Evolutionary conservation across 352 stramenopile genomes (phyloP).

Genomic region (Globisporangium recalcitrans): DNA sequence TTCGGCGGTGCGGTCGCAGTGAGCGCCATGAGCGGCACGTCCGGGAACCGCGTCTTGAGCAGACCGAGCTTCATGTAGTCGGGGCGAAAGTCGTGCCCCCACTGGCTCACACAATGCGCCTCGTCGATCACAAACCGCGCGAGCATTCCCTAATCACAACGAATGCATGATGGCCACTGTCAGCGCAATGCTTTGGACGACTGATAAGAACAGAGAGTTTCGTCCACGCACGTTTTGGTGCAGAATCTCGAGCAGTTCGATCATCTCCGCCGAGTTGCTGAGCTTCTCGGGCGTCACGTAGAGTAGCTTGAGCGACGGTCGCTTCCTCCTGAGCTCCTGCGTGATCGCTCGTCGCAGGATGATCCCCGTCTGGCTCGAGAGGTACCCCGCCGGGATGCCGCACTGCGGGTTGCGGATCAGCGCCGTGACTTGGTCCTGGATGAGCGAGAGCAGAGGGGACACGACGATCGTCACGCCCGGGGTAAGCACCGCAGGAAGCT

Average conservation of each 20-base stretch:
- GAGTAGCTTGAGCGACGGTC: conserved; percentile 80
- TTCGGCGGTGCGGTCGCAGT: conserved; percentile 87
- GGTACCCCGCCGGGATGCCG: conserved; percentile 62
- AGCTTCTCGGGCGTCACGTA: conserved; percentile 97
- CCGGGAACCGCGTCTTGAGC: conserved; percentile 87
- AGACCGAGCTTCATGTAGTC: conserved; percentile 93
- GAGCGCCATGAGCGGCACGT: conserved; percentile 91
- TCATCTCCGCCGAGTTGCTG: conserved; percentile 65
- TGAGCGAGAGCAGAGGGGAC: conserved; percentile 91
- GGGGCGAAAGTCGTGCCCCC: conserved; percentile 86
- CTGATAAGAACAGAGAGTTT: too few species aligned
- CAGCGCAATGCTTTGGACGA: too few species aligned
- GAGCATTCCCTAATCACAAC: conserved; percentile 51
- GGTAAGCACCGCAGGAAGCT: conserved; percentile 54
- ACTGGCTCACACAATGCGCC: conserved; percentile 86
- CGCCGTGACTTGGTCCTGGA: conserved; percentile 90
- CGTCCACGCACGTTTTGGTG: conserved; percentile 33
- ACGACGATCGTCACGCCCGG: conserved; percentile 90
- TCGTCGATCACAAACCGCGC: conserved; percentile 94
- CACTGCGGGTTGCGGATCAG: conserved; percentile 58
- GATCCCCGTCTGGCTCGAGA: conserved; percentile 71
- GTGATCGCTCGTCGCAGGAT: conserved; percentile 61
- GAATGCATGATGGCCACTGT: neutral
- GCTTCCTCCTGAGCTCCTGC: conserved; percentile 75
- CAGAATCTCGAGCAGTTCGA: conserved; percentile 50